A percentile compares a stretch with the other conserved stretches of the same genome.
Evolutionary conservation across 768 basidiomycete genomes (phyloP).

Genomic region (Auricularia sp.): DNA sequence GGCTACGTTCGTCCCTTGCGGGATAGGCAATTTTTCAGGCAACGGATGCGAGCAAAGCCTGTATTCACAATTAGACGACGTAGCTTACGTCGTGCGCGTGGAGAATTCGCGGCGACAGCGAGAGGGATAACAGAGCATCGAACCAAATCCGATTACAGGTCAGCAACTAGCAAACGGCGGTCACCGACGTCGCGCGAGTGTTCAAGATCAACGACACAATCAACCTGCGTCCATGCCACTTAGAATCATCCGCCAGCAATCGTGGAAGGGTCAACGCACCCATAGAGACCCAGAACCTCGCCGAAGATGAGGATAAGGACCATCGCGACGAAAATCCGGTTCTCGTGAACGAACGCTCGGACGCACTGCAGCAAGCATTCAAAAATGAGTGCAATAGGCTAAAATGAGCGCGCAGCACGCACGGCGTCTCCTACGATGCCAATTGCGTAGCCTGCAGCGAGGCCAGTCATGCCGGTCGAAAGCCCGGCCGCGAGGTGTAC

Average conservation of each 20-base stretch:
- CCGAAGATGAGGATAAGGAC: slow-evolving; percentile 91
- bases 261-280: slow-evolving; percentile 33
- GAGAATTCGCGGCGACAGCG: too few relatives aligned
- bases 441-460: slow-evolving; percentile 92
- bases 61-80: too few relatives aligned
- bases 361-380: slow-evolving; percentile 50
- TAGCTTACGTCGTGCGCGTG: too few relatives aligned
- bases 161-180: too few relatives aligned
- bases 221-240: slow-evolving; percentile 2
- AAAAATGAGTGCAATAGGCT: not conserved
- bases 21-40: too few relatives aligned
- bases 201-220: not conserved
- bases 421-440: slow-evolving; percentile 91
- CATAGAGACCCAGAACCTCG: slow-evolving; percentile 85
- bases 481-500: slow-evolving; percentile 88
- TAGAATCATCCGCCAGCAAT: not conserved
- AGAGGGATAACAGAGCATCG: too few relatives aligned
- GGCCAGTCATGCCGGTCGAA: slow-evolving; percentile 81
- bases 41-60: too few relatives aligned
- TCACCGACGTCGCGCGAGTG: too few relatives aligned
- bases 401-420: slow-evolving; percentile 21
- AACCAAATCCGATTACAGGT: too few relatives aligned
- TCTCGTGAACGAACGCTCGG: slow-evolving; percentile 83
- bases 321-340: slow-evolving; percentile 89
- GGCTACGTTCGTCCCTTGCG: too few relatives aligned